phyloP scores from a whole-genome alignment of 208 protist species.

The Leishmania tropica region DNA sequence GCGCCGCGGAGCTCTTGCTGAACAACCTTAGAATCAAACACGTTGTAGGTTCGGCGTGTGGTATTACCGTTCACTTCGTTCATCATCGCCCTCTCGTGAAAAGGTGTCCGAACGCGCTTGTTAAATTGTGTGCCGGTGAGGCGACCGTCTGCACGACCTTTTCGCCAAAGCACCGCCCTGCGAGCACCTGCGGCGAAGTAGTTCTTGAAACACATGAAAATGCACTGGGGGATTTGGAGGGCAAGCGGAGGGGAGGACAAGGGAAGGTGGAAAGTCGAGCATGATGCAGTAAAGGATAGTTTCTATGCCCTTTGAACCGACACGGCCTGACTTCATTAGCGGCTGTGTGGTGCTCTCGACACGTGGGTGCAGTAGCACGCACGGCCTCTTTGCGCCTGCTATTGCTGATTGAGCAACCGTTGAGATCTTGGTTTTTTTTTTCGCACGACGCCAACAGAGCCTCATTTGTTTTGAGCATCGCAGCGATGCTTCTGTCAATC shows the following conservation, averaged over 20 bases:
- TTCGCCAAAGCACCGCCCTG: conserved; percentile 15
- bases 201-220: conserved; percentile 52
- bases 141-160: conserved; percentile 44
- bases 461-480: background rate
- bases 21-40: conserved; percentile 30
- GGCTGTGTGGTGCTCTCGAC: background rate
- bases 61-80: conserved; percentile 10
- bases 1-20: conserved; percentile 12
- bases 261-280: background rate
- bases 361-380: background rate
- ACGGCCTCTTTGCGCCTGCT: background rate
- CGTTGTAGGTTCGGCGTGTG: conserved; percentile 23
- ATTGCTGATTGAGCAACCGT: background rate
- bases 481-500: background rate
- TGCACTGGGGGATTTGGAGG: background rate
- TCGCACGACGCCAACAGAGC: background rate
- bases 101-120: conserved; percentile 37
- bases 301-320: background rate
- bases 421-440: background rate
- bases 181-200: conserved; percentile 41
- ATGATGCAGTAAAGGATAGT: background rate
- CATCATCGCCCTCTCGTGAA: conserved; percentile 33
- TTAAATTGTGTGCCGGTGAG: conserved; percentile 36
- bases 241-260: background rate
- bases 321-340: background rate